phyloP scores from a whole-genome alignment of 495 filamentous ascomycete species.

The Halenospora varia region DNA sequence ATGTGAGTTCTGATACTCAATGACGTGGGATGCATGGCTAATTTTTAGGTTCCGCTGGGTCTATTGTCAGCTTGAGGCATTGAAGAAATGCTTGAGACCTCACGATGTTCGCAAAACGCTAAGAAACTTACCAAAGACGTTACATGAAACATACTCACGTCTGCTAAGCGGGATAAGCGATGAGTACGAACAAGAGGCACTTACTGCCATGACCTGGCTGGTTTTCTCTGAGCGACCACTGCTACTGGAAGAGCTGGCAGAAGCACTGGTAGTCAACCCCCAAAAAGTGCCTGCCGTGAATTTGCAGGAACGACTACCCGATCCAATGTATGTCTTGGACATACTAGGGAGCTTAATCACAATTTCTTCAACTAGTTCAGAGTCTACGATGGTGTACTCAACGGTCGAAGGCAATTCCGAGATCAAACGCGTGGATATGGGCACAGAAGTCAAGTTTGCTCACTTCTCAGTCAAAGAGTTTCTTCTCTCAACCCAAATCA shows the following conservation, averaged over 20 bases:
- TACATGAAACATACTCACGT: slow-evolving; percentile 32
- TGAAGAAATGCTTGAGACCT: slow-evolving; percentile 26
- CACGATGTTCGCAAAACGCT: slow-evolving; percentile 19
- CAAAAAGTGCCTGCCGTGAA: no score
- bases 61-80: slow-evolving; percentile 28
- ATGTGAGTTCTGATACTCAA: slow-evolving; percentile 5
- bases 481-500: no score
- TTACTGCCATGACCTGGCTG: slow-evolving; percentile 27
- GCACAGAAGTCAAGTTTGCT: no score
- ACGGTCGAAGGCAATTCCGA: no score
- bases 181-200: slow-evolving; percentile 12
- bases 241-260: slow-evolving; percentile 20
- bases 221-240: slow-evolving; percentile 25
- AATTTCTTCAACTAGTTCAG: no score
- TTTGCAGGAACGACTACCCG: no score
- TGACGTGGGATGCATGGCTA: background rate
- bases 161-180: slow-evolving; percentile 22
- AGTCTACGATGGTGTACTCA: no score
- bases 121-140: slow-evolving; percentile 24
- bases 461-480: no score
- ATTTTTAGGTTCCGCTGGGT: slow-evolving; percentile 29
- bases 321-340: no score
- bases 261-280: slow-evolving; percentile 25
- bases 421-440: no score
- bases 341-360: no score